Evolutionary conservation across 2,329 filamentous ascomycete species (phyloP).

Genomic region (Ophioceras dolichostomum): DNA sequence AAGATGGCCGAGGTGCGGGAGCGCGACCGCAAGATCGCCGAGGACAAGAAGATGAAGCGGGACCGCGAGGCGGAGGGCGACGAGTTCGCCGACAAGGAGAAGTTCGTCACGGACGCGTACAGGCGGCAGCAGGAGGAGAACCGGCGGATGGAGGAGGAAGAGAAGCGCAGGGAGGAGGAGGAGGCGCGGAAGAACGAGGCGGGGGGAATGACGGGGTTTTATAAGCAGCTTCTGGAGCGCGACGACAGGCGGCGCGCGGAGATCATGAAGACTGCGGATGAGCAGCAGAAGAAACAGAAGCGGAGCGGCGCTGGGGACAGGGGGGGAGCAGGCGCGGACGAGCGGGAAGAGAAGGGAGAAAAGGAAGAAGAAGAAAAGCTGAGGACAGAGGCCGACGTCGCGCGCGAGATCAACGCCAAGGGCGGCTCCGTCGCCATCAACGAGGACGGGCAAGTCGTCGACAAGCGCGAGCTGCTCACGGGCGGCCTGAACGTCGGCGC

Average conservation of each 20-base stretch:
- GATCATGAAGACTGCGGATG: slow-evolving; percentile 54
- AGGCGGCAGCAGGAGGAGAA: slow-evolving; percentile 72
- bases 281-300: slow-evolving; percentile 28
- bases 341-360: slow-evolving; percentile 25
- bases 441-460: slow-evolving; percentile 72
- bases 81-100: slow-evolving; percentile 71
- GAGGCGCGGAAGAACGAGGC: slow-evolving; percentile 52
- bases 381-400: slow-evolving; percentile 51
- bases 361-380: slow-evolving; percentile 30
- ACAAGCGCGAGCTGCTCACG: slow-evolving; percentile 67
- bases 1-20: slow-evolving; percentile 65
- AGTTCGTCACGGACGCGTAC: slow-evolving; percentile 76
- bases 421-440: slow-evolving; percentile 56
- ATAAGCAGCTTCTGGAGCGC: slow-evolving; percentile 59
- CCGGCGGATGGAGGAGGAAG: slow-evolving; percentile 56
- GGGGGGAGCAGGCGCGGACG: slow-evolving; percentile 20
- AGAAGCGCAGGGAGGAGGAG: slow-evolving; percentile 51
- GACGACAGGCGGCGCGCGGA: slow-evolving; percentile 60
- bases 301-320: slow-evolving; percentile 6
- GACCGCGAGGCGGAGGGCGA: slow-evolving; percentile 74
- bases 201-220: slow-evolving; percentile 68
- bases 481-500: slow-evolving; percentile 63
- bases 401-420: slow-evolving; percentile 52
- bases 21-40: slow-evolving; percentile 64
- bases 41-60: slow-evolving; percentile 67